A percentile compares a stretch with the other conserved stretches of the same genome.
Evolutionary conservation across 176 grass and related monocot genomes (phyloP).

Genomic region (Triticum monococcum): DNA sequence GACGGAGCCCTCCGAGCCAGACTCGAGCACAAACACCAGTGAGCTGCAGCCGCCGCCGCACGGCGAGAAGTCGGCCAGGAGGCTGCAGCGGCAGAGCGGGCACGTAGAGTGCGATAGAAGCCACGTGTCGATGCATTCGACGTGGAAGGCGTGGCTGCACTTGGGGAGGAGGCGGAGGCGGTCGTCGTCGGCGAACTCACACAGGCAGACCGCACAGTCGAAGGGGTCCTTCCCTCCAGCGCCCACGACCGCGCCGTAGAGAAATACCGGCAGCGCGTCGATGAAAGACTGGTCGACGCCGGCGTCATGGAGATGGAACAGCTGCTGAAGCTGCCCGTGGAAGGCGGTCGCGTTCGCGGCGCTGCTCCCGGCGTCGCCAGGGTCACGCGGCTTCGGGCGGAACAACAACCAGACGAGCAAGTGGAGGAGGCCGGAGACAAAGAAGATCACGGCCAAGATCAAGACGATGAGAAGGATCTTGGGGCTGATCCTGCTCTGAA

Average conservation of each 20-base stretch:
- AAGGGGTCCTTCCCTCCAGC: slow-evolving; percentile 51
- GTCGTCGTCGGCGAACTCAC: slow-evolving; percentile 48
- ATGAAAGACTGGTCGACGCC: slow-evolving; percentile 95
- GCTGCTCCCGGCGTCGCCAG: slow-evolving; percentile 9
- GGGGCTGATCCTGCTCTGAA: slow-evolving; percentile 71
- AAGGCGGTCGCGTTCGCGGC: slow-evolving; percentile 48
- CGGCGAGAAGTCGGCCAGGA: slow-evolving; percentile 44
- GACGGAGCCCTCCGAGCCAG: slow-evolving; percentile 58
- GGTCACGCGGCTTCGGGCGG: slow-evolving; percentile 33
- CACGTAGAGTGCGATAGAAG: slow-evolving; percentile 58
- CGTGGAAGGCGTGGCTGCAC: slow-evolving; percentile 70
- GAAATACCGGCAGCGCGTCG: slow-evolving; percentile 66
- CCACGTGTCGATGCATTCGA: slow-evolving; percentile 73
- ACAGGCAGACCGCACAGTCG: slow-evolving; percentile 67
- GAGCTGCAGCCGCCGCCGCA: slow-evolving; percentile 56
- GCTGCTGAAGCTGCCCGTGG: slow-evolving; percentile 84
- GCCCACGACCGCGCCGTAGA: slow-evolving; percentile 55
- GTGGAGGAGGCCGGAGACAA: slow-evolving; percentile 78
- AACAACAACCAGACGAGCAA: slow-evolving; percentile 61
- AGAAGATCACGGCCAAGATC: slow-evolving; percentile 79
- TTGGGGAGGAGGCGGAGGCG: slow-evolving; percentile 46
- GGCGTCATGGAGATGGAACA: slow-evolving; percentile 90
- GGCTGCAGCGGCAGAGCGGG: slow-evolving; percentile 60
- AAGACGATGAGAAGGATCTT: slow-evolving; percentile 75
- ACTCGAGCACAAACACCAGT: slow-evolving; percentile 71